phyloP scores from a whole-genome alignment of 2,329 filamentous ascomycete species.

The Immersiporthe knoxdaviesiana region DNA sequence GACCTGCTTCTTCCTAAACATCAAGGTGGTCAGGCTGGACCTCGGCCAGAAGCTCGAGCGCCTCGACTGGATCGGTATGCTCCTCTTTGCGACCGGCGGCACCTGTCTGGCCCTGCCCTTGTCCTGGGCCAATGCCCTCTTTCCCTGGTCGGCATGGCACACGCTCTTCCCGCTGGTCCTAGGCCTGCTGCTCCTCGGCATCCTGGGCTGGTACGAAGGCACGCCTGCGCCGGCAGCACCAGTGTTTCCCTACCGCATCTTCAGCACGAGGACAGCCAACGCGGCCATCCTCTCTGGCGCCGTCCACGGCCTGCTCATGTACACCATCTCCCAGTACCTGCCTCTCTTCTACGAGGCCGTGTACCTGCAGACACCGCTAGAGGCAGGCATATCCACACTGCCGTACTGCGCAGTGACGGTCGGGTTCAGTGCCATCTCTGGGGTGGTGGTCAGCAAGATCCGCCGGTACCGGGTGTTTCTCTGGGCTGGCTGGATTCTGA shows the following conservation, averaged over 20 bases:
- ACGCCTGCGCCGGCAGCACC: neutral
- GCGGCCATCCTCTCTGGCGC: neutral
- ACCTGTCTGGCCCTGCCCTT: neutral
- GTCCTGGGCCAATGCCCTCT: neutral
- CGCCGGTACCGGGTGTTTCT: neutral
- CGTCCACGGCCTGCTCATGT: neutral
- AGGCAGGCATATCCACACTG: neutral
- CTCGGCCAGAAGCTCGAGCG: neutral
- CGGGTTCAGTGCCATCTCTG: neutral
- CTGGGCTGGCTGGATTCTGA: neutral
- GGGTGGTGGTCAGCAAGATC: neutral
- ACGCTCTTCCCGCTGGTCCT: neutral
- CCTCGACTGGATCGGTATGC: neutral
- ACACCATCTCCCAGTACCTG: neutral
- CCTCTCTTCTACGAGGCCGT: neutral
- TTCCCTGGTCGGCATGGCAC: neutral
- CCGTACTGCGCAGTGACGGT: neutral
- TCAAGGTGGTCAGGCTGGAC: neutral
- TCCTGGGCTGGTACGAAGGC: neutral
- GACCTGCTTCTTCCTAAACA: neutral
- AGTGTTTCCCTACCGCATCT: neutral
- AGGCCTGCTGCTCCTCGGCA: neutral
- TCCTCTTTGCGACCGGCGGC: neutral
- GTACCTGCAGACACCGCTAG: neutral
- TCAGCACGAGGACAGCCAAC: neutral